These are phyloP conservation scores for Graphilbum sp. DNA, from an alignment of 2,329 filamentous ascomycete genomes.

Conservation along the genomic window DNA sequence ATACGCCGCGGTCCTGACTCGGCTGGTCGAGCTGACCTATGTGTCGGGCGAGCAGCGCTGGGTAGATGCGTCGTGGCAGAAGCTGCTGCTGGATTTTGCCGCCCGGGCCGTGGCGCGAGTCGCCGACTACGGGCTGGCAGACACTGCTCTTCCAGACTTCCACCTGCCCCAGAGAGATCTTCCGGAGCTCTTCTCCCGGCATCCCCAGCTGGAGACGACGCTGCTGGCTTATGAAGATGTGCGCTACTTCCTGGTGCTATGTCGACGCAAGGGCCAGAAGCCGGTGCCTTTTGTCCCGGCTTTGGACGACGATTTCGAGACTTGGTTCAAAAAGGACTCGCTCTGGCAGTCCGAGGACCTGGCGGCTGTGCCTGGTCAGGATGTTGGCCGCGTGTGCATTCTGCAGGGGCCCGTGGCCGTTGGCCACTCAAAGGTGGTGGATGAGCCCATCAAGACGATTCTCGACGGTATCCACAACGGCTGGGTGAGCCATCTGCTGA, in stretches of 20 bases:
- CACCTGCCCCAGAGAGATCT: constrained; percentile 71
- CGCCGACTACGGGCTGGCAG: constrained; percentile 51
- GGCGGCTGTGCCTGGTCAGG: constrained; percentile 87
- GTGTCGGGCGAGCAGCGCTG: constrained; percentile 81
- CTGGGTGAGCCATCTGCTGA: constrained; percentile 65
- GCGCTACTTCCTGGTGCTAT: constrained; percentile 88
- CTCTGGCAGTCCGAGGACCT: constrained; percentile 98
- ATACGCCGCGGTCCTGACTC: constrained; percentile 71
- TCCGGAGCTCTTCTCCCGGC: constrained; percentile 57
- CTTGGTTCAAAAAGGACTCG: constrained; percentile 99
- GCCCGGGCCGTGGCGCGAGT: constrained; percentile 95
- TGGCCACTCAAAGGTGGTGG: constrained; percentile 74
- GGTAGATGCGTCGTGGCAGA: constrained; percentile 75
- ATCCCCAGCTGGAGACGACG: constrained; percentile 74
- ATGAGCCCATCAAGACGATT: constrained; percentile 91
- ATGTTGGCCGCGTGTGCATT: constrained; percentile 91
- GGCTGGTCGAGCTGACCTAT: constrained; percentile 81
- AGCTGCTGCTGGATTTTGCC: constrained; percentile 86
- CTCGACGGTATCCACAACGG: constrained; percentile 77
- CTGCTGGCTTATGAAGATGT: constrained; percentile 98
- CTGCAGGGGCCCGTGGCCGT: constrained; percentile 87
- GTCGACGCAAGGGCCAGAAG: constrained; percentile 84
- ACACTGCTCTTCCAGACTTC: constrained; percentile 81
- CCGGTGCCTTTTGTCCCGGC: constrained; percentile 89
- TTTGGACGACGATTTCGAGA: constrained; percentile 95